Base-by-base conservation (phyloP, 2,329 filamentous ascomycete species). In the Fusarium xyrophilum region DNA sequence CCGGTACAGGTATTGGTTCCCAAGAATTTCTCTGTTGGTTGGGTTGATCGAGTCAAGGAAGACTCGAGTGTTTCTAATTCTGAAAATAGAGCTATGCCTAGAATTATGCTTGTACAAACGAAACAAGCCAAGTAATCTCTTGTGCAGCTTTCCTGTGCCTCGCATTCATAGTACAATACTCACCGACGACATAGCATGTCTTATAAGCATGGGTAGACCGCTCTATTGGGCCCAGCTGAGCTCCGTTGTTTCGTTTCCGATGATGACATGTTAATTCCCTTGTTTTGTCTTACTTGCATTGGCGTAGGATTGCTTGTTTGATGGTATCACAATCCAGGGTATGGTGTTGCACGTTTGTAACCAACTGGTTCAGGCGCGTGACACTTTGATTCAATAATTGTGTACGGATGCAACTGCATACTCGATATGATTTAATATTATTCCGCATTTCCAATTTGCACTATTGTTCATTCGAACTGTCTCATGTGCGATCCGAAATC, bases 211-310 rank as follows among this genome's bases (percentile, higher is more conserved):
- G 50, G 51, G 51, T 40, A 28, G 57, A 52, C 56, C 47, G 38
- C 39, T 25, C 21, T n/a, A 30, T 53, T 69, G 63, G 48, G 38
- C 40, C 32, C 66, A 56, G 23, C 28, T 44, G 44, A 42, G 25
- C 42, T 67, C 56, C 36, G 53, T 51, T 54, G 54, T 54, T 67
- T 66, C 57, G 54, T 54, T 67, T 66, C 57, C 64, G 64, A 58
- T 27, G 25, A 33, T 38, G 21, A 44, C 28, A 60, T 50, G 23
- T 61, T 32, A 40, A 55, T 50, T 17, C 46, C 27, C n/a, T 50
- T 60, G 30, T 40, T 43, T 47, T 46, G 43, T 60, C 23, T 54
- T 38, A 42, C 25, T 43, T 15, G 25, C n/a, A 40, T 50, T 30
- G 28, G 23, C 30, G 13, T 19, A 35, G 39, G 44, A 60, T 53